A percentile compares a stretch with the other conserved stretches of the same genome.
Evolutionary conservation across 208 protist species (phyloP).

Genomic region (Acanthamoeba triangularis): DNA sequence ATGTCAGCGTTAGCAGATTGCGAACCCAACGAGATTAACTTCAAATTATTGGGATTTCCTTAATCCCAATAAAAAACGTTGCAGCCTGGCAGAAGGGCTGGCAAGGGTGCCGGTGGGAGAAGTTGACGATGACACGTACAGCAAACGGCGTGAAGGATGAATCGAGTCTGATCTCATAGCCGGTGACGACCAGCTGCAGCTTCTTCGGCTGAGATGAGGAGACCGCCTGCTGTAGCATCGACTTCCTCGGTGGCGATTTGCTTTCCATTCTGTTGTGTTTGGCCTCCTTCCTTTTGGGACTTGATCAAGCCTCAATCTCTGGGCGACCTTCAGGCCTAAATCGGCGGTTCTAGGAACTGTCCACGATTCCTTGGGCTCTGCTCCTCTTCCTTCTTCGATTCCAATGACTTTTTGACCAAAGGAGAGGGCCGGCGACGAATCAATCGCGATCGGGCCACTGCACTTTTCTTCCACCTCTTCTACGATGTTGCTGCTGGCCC

Average conservation of each 20-base stretch:
- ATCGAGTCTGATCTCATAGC: constrained; percentile 73
- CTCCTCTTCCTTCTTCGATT: no score
- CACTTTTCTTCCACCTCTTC: constrained; percentile 3
- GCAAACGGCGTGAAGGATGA: constrained; percentile 69
- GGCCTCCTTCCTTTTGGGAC: neutral
- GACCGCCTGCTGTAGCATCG: neutral
- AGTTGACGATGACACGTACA: neutral
- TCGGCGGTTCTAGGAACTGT: no score
- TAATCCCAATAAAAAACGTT: neutral
- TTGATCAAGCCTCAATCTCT: no score
- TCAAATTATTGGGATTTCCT: neutral
- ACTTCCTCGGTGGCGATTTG: neutral
- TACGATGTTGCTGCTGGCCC: neutral
- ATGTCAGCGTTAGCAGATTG: neutral
- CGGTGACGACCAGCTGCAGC: constrained; percentile 47
- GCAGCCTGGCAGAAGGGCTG: neutral
- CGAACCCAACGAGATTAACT: no score
- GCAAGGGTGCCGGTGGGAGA: neutral
- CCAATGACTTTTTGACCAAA: no score
- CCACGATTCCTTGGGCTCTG: no score
- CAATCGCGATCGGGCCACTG: no score
- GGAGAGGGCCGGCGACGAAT: neutral
- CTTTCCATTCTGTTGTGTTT: neutral
- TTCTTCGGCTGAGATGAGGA: neutral
- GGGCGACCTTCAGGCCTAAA: no score